Evolutionary conservation across 2,329 filamentous ascomycete species (phyloP).

Genomic region (Monascus ruber): DNA sequence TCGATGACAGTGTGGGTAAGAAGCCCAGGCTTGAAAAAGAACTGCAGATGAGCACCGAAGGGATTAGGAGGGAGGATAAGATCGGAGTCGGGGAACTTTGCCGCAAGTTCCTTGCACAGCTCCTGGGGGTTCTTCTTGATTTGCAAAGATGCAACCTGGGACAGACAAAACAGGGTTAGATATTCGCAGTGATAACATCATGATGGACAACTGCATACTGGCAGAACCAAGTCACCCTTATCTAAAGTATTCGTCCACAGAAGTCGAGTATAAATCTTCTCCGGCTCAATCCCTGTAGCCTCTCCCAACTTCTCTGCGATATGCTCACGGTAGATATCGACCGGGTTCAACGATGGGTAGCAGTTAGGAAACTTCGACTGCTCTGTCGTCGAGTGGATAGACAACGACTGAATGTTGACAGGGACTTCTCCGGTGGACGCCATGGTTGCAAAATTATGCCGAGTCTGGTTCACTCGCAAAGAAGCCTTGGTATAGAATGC

Average conservation of each 20-base stretch:
- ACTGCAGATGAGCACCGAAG: constrained; percentile 50
- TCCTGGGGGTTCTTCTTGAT: constrained; percentile 50
- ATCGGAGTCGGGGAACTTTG: constrained; percentile 47
- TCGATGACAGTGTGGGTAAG: constrained; percentile 48
- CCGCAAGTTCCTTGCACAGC: constrained; percentile 43
- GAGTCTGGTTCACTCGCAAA: constrained; percentile 2
- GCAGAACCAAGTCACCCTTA: constrained; percentile 35
- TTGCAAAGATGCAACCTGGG: constrained; percentile 30
- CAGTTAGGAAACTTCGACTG: constrained; percentile 30
- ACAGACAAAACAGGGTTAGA: neutral
- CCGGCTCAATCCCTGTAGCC: constrained; percentile 26
- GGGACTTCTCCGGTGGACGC: constrained; percentile 23
- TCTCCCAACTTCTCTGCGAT: constrained; percentile 32
- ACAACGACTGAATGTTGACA: constrained; percentile 25
- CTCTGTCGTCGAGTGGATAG: constrained; percentile 28
- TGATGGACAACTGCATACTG: constrained; percentile 19
- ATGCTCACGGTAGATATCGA: constrained; percentile 36
- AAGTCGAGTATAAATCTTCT: constrained; percentile 29
- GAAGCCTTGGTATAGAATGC: constrained; percentile 5
- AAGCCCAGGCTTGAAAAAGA: constrained; percentile 52
- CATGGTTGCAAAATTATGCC: constrained; percentile 16
- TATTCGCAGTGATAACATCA: neutral
- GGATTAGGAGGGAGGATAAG: constrained; percentile 45
- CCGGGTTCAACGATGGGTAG: constrained; percentile 35
- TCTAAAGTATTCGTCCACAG: constrained; percentile 36